Base-by-base conservation (phyloP, 768 basidiomycete species). In the Lactarius evosmus region DNA sequence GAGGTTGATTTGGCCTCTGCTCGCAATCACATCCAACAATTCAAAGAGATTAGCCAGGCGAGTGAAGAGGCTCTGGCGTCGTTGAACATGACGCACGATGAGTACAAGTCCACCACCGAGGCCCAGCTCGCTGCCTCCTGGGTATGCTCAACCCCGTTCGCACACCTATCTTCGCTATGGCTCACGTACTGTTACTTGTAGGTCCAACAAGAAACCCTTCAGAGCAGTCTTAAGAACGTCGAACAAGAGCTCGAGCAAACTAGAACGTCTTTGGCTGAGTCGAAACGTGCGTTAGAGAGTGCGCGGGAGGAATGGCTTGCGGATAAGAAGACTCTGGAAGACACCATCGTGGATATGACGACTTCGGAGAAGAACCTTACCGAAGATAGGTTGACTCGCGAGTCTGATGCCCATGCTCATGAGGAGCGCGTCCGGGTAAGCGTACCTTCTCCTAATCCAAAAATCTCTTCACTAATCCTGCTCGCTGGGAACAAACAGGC, bases 241-340 rank as follows among this genome's bases (percentile, higher is more conserved):
- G 81, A 86, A 66, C 74, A 80, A 58, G 88, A 92, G 52, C 73
- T 87, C 7, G 68, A 75, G 6, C 77, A 83, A 34, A 68, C 83
- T 62, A 77, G 76, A 0, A 69, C 75, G 50, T 84, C 84, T 58
- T 78, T 83, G 59, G 78, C 76, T 27, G 85, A 88, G 34, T 74
- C 87, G 1, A 86, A 87, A 66, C 84, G 82, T 58, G 79, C 81
- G 6, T 79, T 91, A 54, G 91, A 93, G 60, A 74, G 75, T 3
- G 90, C 93, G 69, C 85, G 89, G 11, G 73, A 77, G 36, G 82
- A 85, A 16, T 94, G 91, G 87, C 74, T 78, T 5, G 84, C 79
- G 56, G 93, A 95, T 74, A 92, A 92, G 81, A 90, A 84, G 78
- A 83, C 80, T 0, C 79, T 95, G 40, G 91, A 95, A 69, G 90